phyloP scores from a whole-genome alignment of 495 filamentous ascomycete species.

The Corynascus novoguineensis region DNA sequence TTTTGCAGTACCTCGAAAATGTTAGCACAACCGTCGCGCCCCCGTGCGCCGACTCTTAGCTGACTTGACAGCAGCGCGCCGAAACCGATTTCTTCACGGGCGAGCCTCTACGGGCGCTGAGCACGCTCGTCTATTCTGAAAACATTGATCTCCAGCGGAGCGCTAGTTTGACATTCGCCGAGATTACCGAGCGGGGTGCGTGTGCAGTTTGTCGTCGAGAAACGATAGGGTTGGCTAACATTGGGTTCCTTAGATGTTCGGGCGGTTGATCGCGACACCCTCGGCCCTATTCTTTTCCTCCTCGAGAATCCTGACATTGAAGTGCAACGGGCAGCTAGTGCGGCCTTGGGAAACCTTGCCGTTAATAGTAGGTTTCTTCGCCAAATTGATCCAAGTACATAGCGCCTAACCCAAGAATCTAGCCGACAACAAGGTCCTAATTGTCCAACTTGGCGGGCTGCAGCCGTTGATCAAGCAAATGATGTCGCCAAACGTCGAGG shows the following conservation, averaged over 20 bases:
- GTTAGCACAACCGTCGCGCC: conserved; percentile 45
- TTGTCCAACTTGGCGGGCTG: conserved; percentile 86
- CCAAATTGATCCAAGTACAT: background rate
- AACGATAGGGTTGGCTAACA: conserved; percentile 18
- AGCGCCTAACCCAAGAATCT: conserved; percentile 40
- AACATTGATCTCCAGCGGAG: conserved; percentile 98
- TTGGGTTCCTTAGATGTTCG: conserved; percentile 66
- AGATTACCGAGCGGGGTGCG: conserved; percentile 96
- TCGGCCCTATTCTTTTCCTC: conserved; percentile 92
- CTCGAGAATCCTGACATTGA: conserved; percentile 94
- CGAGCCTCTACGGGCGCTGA: conserved; percentile 89
- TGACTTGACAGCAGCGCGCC: conserved; percentile 55
- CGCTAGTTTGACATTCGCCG: conserved; percentile 95
- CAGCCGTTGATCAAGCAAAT: conserved; percentile 93
- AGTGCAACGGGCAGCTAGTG: conserved; percentile 94
- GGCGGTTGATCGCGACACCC: conserved; percentile 88
- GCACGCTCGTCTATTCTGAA: conserved; percentile 94
- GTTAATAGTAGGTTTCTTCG: conserved; percentile 71
- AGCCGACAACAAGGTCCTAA: conserved; percentile 97
- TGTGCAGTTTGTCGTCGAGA: conserved; percentile 8
- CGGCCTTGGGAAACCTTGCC: conserved; percentile 90
- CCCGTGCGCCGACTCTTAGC: conserved; percentile 15
- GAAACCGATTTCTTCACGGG: conserved; percentile 98
- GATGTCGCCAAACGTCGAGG: conserved; percentile 98
- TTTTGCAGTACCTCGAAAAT: conserved; percentile 93